Conservation (phyloP, 768 basidiomycete species). For the Mycena galopus region DNA sequence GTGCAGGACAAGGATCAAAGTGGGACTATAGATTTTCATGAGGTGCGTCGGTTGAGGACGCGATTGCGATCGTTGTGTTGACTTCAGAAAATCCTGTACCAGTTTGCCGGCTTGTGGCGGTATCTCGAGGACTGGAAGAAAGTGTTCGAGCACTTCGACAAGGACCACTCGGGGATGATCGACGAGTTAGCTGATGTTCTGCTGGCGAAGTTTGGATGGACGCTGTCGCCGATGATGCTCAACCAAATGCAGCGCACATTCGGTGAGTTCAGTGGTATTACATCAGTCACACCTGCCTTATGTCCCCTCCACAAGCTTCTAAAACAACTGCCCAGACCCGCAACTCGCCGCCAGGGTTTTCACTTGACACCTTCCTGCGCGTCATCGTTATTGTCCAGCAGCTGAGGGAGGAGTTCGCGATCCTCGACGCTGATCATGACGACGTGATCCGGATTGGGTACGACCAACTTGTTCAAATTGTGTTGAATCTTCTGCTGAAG, state of each 20-base stretch:
- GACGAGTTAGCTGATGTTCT: background rate
- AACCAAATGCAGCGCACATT: constrained; percentile 1
- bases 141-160: background rate
- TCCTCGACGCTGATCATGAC: background rate
- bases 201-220: background rate
- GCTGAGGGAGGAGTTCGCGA: background rate
- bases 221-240: background rate
- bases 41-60: background rate
- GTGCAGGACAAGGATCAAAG: background rate
- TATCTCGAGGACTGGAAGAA: background rate
- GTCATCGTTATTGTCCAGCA: background rate
- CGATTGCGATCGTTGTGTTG: background rate
- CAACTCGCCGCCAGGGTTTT: background rate
- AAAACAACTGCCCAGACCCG: background rate
- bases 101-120: background rate
- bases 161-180: background rate
- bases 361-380: background rate
- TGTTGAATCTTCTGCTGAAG: background rate
- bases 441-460: background rate
- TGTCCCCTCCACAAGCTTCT: background rate
- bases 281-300: background rate
- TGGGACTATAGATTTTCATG: background rate
- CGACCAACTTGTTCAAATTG: background rate
- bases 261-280: background rate
- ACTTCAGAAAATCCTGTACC: background rate